Conservation (phyloP, 2,329 filamentous ascomycete genomes). For the Ophiognomonia clavigignenti-juglandacearum region DNA sequence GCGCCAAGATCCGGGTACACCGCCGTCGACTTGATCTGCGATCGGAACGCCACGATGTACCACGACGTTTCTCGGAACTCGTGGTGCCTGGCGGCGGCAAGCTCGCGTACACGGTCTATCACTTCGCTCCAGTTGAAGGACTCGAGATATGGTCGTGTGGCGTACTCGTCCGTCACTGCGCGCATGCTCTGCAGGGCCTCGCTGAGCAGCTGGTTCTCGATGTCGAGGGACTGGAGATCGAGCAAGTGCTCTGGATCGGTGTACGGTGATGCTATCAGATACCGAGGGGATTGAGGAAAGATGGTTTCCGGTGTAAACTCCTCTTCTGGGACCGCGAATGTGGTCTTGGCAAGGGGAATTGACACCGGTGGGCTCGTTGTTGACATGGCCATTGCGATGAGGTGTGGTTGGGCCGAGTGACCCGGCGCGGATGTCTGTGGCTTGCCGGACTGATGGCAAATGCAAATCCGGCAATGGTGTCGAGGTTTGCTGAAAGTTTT, state of each 20-base stretch:
- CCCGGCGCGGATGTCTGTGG: neutral
- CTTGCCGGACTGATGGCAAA: neutral
- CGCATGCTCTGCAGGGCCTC: conserved; percentile 62
- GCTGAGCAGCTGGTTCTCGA: conserved; percentile 64
- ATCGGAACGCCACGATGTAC: conserved; percentile 83
- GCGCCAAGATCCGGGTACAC: conserved; percentile 64
- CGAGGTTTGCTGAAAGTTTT: neutral
- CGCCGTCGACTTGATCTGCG: conserved; percentile 61
- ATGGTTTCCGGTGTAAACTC: conserved; percentile 1
- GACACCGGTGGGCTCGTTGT: neutral
- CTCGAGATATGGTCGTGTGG: conserved; percentile 65
- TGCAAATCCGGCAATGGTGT: too few species aligned
- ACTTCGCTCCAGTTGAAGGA: conserved; percentile 74
- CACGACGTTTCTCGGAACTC: conserved; percentile 61
- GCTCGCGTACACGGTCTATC: conserved; percentile 50
- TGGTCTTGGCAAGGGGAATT: neutral
- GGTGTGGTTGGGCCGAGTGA: neutral
- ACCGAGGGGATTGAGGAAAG: conserved; percentile 20
- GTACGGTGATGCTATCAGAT: conserved; percentile 72
- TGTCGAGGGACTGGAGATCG: conserved; percentile 62
- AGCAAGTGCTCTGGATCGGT: conserved; percentile 65
- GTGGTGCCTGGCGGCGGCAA: conserved; percentile 43
- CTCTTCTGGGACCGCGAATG: neutral
- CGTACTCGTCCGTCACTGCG: conserved; percentile 65
- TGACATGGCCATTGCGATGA: conserved; percentile 1